A percentile compares a stretch with the other conserved stretches of the same genome.
phyloP scores from a whole-genome alignment of 257 asterid genomes.

The Solanum sitiens region DNA sequence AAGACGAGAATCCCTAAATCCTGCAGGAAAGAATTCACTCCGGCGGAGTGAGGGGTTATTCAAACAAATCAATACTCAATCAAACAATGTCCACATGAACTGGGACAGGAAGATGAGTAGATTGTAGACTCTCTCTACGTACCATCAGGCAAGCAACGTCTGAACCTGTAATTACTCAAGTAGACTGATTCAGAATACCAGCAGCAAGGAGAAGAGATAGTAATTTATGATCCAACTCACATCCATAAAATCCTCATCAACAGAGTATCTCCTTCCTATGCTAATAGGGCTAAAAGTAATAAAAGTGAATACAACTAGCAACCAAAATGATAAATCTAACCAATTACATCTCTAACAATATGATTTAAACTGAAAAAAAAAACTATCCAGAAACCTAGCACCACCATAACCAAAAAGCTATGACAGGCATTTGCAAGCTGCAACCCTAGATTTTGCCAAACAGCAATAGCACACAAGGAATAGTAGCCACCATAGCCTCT shows the following conservation, averaged over 20 bases:
- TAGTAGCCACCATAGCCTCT: not conserved
- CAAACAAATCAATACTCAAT: not conserved
- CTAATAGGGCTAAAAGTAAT: not conserved
- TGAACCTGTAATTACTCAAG: not conserved
- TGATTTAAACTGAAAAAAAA: not conserved
- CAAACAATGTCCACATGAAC: not conserved
- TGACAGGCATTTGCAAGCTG: not conserved
- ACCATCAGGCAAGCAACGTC: not conserved
- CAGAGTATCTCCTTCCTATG: not conserved
- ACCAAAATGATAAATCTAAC: not conserved
- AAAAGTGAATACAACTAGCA: not conserved
- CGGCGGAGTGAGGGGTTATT: too few species aligned
- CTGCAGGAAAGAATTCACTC: too few species aligned
- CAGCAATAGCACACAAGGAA: not conserved
- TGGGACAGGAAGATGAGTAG: not conserved
- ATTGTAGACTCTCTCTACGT: not conserved
- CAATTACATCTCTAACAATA: not conserved
- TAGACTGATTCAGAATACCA: not conserved
- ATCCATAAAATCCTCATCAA: not conserved
- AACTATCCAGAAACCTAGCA: not conserved
- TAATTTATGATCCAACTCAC: not conserved
- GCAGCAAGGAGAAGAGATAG: not conserved
- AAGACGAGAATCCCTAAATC: too few species aligned
- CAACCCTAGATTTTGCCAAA: not conserved
- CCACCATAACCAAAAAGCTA: not conserved